Conservation (phyloP, 345 rosid species). For the Ceriops zippeliana region DNA sequence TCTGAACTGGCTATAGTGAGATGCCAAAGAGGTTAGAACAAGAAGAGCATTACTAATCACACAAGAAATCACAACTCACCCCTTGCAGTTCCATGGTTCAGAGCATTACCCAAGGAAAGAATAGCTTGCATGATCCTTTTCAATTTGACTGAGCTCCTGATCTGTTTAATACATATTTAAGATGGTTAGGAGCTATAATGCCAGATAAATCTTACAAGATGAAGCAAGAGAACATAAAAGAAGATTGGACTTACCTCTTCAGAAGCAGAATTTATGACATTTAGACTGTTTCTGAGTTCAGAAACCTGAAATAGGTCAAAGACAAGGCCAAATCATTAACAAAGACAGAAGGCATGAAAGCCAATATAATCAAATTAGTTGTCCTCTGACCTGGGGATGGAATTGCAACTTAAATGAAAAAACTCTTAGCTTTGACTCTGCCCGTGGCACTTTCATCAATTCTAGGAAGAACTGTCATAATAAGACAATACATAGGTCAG, state of each 20-base stretch:
- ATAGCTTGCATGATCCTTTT: conserved; percentile 82
- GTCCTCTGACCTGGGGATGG: conserved; percentile 54
- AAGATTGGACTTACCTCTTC: conserved; percentile 56
- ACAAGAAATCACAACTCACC: conserved; percentile 43
- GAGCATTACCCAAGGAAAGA: conserved; percentile 83
- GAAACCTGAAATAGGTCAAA: conserved; percentile 49
- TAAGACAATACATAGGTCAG: conserved; percentile 12
- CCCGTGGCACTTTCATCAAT: conserved; percentile 77
- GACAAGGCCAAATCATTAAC: conserved; percentile 10
- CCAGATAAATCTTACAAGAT: conserved; percentile 7
- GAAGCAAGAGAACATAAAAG: conserved; percentile 16
- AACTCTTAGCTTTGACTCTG: conserved; percentile 76
- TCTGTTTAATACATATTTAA: conserved; percentile 38
- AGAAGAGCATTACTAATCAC: background rate
- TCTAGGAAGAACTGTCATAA: conserved; percentile 68
- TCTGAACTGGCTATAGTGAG: background rate
- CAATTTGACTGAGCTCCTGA: conserved; percentile 62
- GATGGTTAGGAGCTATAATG: conserved; percentile 13
- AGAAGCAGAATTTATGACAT: conserved; percentile 55
- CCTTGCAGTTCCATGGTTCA: conserved; percentile 91
- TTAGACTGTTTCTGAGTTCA: conserved; percentile 65
- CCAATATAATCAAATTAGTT: conserved; percentile 10
- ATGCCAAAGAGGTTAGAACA: background rate
- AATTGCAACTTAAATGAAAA: conserved; percentile 74
- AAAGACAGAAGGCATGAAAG: conserved; percentile 14